phyloP scores from a whole-genome alignment of 331 rosid species.

The Saraca asoca region DNA sequence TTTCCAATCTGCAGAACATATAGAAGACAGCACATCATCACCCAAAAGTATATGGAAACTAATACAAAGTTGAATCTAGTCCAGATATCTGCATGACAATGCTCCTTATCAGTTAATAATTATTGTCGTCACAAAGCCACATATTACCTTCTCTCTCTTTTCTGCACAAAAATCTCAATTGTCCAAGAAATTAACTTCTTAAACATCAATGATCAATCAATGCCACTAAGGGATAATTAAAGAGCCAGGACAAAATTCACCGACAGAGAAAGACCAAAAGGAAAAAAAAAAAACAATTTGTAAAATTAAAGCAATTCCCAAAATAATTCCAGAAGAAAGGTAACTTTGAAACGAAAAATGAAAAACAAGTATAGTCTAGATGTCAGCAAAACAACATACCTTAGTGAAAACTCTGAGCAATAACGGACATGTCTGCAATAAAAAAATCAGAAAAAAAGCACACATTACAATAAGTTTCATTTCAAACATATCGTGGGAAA shows the following conservation, averaged over 20 bases:
- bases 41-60: no score
- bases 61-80: no score
- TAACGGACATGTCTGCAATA: constrained; percentile 78
- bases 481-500: background rate
- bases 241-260: background rate
- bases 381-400: constrained; percentile 42
- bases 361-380: background rate
- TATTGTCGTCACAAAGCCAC: background rate
- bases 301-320: background rate
- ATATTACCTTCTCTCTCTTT: background rate
- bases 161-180: background rate
- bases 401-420: constrained; percentile 86
- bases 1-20: constrained; percentile 56
- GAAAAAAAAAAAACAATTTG: background rate
- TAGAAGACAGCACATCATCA: background rate
- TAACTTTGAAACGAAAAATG: background rate
- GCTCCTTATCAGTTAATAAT: background rate
- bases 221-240: no score
- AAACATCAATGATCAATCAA: background rate
- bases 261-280: background rate
- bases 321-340: background rate
- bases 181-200: background rate
- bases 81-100: no score
- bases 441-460: background rate
- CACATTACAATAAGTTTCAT: background rate